A percentile compares a stretch with the other conserved stretches of the same genome.
Conservation (phyloP, 2,329 filamentous ascomycete genomes). For the Fusarium graminum region DNA sequence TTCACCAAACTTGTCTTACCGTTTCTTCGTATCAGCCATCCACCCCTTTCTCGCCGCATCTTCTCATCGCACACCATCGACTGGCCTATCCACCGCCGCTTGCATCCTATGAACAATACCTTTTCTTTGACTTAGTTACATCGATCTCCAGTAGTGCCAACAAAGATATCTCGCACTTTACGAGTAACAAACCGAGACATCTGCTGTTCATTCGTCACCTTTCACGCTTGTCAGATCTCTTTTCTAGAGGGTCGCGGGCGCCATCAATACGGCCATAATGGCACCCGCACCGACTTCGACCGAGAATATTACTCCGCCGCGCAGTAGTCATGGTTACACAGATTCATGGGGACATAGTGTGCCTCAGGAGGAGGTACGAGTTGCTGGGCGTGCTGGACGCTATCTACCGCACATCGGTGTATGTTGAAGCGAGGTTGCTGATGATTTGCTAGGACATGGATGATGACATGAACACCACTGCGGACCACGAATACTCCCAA, state of each 20-base stretch:
- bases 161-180: slow-evolving; percentile 11
- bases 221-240: slow-evolving; percentile 8
- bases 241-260: slow-evolving; percentile 50
- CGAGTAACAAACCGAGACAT: slow-evolving; percentile 4
- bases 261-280: slow-evolving; percentile 64
- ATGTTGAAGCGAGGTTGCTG: slow-evolving; percentile 26
- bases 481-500: slow-evolving; percentile 39
- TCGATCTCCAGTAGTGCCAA: slow-evolving; percentile 5
- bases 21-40: slow-evolving; percentile 28
- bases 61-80: slow-evolving; percentile 31
- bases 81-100: slow-evolving; percentile 29
- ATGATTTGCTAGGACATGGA: slow-evolving; percentile 41
- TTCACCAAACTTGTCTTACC: slow-evolving; percentile 15
- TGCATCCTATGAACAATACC: slow-evolving; percentile 33
- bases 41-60: slow-evolving; percentile 34
- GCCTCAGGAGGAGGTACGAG: slow-evolving; percentile 56
- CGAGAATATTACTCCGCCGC: slow-evolving; percentile 62
- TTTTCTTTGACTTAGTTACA: slow-evolving; percentile 18
- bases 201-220: slow-evolving; percentile 10
- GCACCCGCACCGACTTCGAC: slow-evolving; percentile 63
- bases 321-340: slow-evolving; percentile 63
- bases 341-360: slow-evolving; percentile 59
- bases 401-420: slow-evolving; percentile 1
- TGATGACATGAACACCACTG: slow-evolving; percentile 33
- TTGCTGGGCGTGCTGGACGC: background rate